Conservation (phyloP, 768 basidiomycete genomes). For the Kwoniella heveanensis region DNA sequence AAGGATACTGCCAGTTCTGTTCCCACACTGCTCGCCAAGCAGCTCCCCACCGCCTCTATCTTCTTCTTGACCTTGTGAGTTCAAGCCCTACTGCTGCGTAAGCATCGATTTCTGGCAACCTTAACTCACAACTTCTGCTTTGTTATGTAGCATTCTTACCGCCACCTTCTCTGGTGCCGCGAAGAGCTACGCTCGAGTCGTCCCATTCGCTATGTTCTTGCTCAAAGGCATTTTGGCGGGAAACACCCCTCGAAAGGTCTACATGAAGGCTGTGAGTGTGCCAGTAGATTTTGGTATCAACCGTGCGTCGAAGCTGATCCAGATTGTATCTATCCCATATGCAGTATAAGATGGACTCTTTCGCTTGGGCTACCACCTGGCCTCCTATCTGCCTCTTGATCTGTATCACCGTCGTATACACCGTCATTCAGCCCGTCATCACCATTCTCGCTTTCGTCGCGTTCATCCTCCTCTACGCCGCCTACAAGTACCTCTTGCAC, state of each 20-base stretch:
- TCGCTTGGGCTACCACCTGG: constrained; percentile 47
- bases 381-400: constrained; percentile 53
- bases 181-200: constrained; percentile 50
- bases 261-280: constrained; percentile 35
- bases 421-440: constrained; percentile 57
- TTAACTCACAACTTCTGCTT: too few relatives aligned
- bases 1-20: constrained; percentile 31
- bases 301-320: neutral
- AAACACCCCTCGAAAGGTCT: constrained; percentile 55
- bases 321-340: neutral
- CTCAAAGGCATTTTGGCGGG: constrained; percentile 49
- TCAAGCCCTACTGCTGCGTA: too few relatives aligned
- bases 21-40: constrained; percentile 49
- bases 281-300: neutral
- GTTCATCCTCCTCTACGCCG: constrained; percentile 53
- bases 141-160: constrained; percentile 43
- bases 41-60: constrained; percentile 52
- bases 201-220: constrained; percentile 51
- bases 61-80: constrained; percentile 57
- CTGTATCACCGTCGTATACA: constrained; percentile 56
- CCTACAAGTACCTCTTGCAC: constrained; percentile 55
- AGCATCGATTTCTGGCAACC: too few relatives aligned
- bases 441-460: constrained; percentile 51
- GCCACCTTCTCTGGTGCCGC: constrained; percentile 51
- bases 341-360: constrained; percentile 44